phyloP scores from a whole-genome alignment of 2,329 filamentous ascomycete species.

The Stachybotrys chlorohalonatus region DNA sequence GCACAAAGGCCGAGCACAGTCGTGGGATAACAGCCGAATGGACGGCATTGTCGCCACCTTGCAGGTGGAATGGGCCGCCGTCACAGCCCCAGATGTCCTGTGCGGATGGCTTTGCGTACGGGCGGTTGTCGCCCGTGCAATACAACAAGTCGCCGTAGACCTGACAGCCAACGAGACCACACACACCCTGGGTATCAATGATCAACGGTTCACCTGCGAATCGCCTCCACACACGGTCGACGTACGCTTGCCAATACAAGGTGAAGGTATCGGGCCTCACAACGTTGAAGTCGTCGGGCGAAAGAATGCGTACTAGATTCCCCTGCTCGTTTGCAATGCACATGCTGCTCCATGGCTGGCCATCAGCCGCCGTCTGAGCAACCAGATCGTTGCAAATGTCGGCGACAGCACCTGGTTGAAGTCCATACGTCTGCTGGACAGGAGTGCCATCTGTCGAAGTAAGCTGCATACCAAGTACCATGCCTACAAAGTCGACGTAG shows the following conservation, averaged over 20 bases:
- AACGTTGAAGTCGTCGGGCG: conserved; percentile 31
- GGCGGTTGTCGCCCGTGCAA: conserved; percentile 32
- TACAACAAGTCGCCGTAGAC: conserved; percentile 23
- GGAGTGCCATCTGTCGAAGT: conserved; percentile 21
- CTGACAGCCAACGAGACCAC: conserved; percentile 30
- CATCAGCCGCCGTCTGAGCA: conserved; percentile 26
- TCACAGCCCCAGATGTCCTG: conserved; percentile 43
- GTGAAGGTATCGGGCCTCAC: conserved; percentile 24
- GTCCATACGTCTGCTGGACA: conserved; percentile 29
- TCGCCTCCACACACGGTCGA: conserved; percentile 35
- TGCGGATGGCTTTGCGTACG: conserved; percentile 31
- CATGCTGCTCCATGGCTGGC: conserved; percentile 33
- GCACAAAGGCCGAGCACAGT: conserved; percentile 41
- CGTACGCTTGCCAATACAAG: conserved; percentile 34
- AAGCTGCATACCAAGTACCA: conserved; percentile 41
- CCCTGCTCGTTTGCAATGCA: conserved; percentile 28
- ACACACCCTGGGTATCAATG: conserved; percentile 32
- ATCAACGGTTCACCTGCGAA: conserved; percentile 27
- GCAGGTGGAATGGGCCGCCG: conserved; percentile 34
- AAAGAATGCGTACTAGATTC: conserved; percentile 30
- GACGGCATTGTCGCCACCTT: conserved; percentile 24
- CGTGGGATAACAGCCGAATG: conserved; percentile 35
- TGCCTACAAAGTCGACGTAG: conserved; percentile 41
- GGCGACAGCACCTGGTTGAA: conserved; percentile 23
- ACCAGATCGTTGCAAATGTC: conserved; percentile 31